Evolutionary conservation across 1,284 basidiomycete species (phyloP).

Genomic region (Melampsora americana): DNA sequence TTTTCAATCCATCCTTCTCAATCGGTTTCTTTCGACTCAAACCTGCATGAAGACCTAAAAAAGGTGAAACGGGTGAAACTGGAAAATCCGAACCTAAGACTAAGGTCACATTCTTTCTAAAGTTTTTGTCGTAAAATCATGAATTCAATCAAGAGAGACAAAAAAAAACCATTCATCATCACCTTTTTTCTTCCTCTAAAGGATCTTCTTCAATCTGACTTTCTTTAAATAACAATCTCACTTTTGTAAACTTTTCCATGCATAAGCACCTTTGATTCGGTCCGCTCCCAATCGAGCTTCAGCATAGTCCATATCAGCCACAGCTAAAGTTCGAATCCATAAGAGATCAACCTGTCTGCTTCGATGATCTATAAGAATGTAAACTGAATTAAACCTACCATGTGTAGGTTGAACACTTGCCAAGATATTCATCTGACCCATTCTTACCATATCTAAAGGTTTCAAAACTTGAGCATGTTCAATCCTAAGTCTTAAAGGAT

Average conservation of each 20-base stretch:
- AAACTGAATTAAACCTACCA: conserved; percentile 42
- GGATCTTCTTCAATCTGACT: too few species aligned
- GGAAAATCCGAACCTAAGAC: conserved; percentile 51
- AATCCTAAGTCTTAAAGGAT: conserved; percentile 47
- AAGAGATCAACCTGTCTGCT: not conserved
- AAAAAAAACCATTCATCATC: not conserved
- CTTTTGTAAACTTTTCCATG: conserved; percentile 49
- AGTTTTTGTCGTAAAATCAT: not conserved
- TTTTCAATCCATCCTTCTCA: conserved; percentile 44
- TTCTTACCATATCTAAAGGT: conserved; percentile 47
- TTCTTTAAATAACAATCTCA: not conserved
- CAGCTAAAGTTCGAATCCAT: not conserved
- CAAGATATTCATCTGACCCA: conserved; percentile 48
- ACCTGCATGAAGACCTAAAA: conserved; percentile 50
- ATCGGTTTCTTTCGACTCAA: conserved; percentile 48
- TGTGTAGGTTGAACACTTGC: conserved; percentile 52
- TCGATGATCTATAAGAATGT: too few species aligned
- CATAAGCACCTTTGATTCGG: conserved; percentile 48
- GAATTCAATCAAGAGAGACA: not conserved
- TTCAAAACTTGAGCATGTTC: conserved; percentile 51
- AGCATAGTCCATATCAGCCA: conserved; percentile 51
- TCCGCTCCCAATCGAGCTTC: conserved; percentile 48
- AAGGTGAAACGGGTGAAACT: conserved; percentile 49
- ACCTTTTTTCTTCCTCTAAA: too few species aligned
- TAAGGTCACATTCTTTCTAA: conserved; percentile 46